Evolutionary conservation across 139 green algal species (phyloP), one percentile per base, ranked within the genome.

Genomic region (Chlamydomonas sp.): DNA sequence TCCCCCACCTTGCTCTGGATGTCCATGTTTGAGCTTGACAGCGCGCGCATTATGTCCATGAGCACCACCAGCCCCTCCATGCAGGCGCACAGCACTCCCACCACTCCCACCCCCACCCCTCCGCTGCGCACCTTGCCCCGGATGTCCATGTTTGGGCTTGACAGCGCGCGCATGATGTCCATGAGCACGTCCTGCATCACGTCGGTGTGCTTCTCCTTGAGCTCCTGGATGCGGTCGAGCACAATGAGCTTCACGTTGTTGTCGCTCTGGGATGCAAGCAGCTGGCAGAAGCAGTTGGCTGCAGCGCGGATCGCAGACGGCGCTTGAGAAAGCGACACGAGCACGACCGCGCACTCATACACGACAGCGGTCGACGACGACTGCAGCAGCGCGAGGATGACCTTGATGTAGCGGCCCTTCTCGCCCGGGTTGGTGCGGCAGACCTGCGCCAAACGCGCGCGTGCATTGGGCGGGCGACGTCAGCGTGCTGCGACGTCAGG

Each of bases 231-330:
- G 24, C 92, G 76, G 84, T 97, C 93, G 61, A 99, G 83, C 59
- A 99, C 91, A 71, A 99, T 99, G n/a, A 99, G 85, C 87, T 97
- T 98, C 54, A 99, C 95, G 72, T 99, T 99, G 90, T 99, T 99
- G 87, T 99, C 95, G 34, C 75, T 90, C 74, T 97, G 88, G n/a
- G 70, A 91, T 24, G 92, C 84, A 35, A 99, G 83, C 78, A 98
- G 90, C 69, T 96, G 88, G 82, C 88, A 96, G 87, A 93, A 98
- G 90, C 92, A 97, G 81, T 95, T 95, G 64, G 92, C 95, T 6
- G 92, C 95, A 1, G 95, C 95, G 38, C 91, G 85, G 54, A 99
- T 87, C 48, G 95, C 95, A 24, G 93, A 96, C 34, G 95, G 93
- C 22, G 95, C 95, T n/a, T 86, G 88, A 0, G 87, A 96, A 20